These are phyloP conservation scores for Cercophora scortea DNA, from an alignment of 495 filamentous ascomycete genomes.

Conservation along the genomic window DNA sequence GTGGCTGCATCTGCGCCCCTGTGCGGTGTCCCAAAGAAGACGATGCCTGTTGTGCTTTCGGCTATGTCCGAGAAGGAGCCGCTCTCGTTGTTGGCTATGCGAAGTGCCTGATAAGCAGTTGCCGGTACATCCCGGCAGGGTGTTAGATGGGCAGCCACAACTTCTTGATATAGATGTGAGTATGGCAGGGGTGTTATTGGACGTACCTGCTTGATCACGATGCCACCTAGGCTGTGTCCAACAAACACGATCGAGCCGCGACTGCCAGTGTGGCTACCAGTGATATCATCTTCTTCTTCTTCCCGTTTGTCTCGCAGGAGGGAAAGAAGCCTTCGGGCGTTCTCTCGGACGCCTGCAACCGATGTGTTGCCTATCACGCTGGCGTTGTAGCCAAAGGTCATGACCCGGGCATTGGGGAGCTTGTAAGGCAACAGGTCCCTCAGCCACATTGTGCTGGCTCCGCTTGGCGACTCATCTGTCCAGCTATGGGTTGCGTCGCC, in stretches of 20 bases:
- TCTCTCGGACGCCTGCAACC: slow-evolving; percentile 46
- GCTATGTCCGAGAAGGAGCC: not conserved
- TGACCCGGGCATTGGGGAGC: slow-evolving; percentile 34
- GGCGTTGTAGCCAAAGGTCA: slow-evolving; percentile 41
- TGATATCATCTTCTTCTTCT: not conserved
- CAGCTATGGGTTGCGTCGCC: slow-evolving; percentile 1
- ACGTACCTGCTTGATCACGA: slow-evolving; percentile 28
- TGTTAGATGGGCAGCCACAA: too few species aligned
- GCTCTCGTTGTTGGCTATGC: not conserved
- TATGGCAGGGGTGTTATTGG: not conserved
- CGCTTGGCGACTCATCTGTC: not conserved
- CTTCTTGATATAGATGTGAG: too few species aligned
- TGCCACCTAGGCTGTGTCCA: slow-evolving; percentile 29
- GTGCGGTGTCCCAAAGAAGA: slow-evolving; percentile 22
- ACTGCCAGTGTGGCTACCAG: not conserved
- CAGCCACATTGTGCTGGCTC: slow-evolving; percentile 25
- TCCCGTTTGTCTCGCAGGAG: not conserved
- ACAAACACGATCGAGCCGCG: slow-evolving; percentile 37
- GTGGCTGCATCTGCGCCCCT: slow-evolving; percentile 10
- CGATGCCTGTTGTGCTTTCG: slow-evolving; percentile 4
- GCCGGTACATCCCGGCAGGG: too few species aligned
- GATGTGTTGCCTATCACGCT: slow-evolving; percentile 28
- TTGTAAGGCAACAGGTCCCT: slow-evolving; percentile 33
- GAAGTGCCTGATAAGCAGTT: slow-evolving; percentile 1
- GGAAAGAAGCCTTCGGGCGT: not conserved